Percentiles rank a stretch among this genome's conserved stretches.
Conservation (phyloP, 176 grass and related monocot species). For the Rhipidocladum racemiflorum region DNA sequence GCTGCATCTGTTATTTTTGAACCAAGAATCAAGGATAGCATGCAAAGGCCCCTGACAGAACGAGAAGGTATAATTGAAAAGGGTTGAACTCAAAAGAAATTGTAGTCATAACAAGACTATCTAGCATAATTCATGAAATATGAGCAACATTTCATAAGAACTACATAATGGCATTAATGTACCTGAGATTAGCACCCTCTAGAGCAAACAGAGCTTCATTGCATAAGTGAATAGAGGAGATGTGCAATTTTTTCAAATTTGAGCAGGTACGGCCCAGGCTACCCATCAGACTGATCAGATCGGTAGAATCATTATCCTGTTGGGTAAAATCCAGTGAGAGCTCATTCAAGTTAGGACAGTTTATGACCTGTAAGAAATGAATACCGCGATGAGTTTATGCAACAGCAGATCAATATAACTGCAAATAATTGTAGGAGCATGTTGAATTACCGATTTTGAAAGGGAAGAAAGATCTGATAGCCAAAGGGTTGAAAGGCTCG, state of each 20-base stretch:
- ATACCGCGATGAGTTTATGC: conserved; percentile 10
- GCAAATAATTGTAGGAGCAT: not conserved
- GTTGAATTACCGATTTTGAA: conserved; percentile 56
- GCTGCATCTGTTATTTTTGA: conserved; percentile 89
- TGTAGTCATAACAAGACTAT: not conserved
- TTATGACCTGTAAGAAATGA: conserved; percentile 62
- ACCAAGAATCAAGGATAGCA: conserved; percentile 71
- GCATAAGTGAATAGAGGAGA: conserved; percentile 65
- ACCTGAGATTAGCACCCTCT: conserved; percentile 73
- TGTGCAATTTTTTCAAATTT: conserved; percentile 63
- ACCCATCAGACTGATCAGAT: conserved; percentile 71
- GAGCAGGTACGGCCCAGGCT: conserved; percentile 67
- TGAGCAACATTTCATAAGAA: not conserved
- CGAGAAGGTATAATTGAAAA: not conserved
- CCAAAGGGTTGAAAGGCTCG: conserved; percentile 64
- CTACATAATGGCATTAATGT: not conserved
- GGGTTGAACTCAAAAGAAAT: not conserved
- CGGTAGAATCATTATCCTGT: conserved; percentile 71
- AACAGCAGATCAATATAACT: not conserved
- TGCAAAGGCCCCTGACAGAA: conserved; percentile 52
- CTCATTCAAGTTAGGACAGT: conserved; percentile 78
- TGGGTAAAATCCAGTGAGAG: conserved; percentile 60
- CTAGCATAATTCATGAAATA: not conserved
- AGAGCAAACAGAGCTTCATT: conserved; percentile 83
- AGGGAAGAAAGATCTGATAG: conserved; percentile 67